Evolutionary conservation across 108 stramenopile species (phyloP).

Genomic region (Parmales sp.): DNA sequence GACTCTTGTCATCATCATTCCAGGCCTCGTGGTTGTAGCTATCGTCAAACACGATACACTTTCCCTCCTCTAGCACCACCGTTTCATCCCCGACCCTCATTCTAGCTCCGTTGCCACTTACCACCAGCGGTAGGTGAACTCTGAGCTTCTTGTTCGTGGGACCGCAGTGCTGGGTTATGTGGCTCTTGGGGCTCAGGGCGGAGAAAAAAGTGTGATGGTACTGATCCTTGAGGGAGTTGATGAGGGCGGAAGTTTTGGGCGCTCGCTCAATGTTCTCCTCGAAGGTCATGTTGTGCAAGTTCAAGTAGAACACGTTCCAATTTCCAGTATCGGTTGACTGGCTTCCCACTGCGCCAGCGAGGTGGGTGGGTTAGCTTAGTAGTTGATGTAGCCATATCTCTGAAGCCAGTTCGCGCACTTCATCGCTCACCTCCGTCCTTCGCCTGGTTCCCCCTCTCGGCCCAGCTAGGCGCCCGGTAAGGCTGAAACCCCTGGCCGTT

Average conservation of each 20-base stretch:
- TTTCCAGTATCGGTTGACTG: slow-evolving; percentile 19
- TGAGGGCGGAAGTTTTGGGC: slow-evolving; percentile 19
- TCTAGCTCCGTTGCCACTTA: background rate
- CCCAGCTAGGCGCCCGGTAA: slow-evolving; percentile 17
- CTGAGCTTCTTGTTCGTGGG: slow-evolving; percentile 38
- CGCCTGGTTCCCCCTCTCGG: background rate
- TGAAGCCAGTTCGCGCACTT: too few species aligned
- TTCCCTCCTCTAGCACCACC: slow-evolving; percentile 15
- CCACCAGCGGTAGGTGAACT: background rate
- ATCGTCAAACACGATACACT: slow-evolving; percentile 37
- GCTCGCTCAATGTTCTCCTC: slow-evolving; percentile 14
- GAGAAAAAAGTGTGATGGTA: slow-evolving; percentile 44
- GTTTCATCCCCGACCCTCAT: slow-evolving; percentile 31
- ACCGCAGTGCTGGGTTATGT: slow-evolving; percentile 36
- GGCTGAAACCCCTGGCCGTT: slow-evolving; percentile 19
- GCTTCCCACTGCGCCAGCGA: slow-evolving; percentile 1
- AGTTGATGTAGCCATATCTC: too few species aligned
- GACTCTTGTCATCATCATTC: slow-evolving; percentile 17
- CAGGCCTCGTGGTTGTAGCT: slow-evolving; percentile 49
- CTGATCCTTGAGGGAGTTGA: slow-evolving; percentile 15
- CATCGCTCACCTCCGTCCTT: background rate
- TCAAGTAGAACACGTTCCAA: slow-evolving; percentile 47
- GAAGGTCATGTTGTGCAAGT: slow-evolving; percentile 35
- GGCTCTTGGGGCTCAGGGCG: slow-evolving; percentile 26
- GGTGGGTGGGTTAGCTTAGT: too few species aligned